phyloP scores from a whole-genome alignment of 2,329 filamentous ascomycete genomes.

The Sporothrix pseudoabietina region DNA sequence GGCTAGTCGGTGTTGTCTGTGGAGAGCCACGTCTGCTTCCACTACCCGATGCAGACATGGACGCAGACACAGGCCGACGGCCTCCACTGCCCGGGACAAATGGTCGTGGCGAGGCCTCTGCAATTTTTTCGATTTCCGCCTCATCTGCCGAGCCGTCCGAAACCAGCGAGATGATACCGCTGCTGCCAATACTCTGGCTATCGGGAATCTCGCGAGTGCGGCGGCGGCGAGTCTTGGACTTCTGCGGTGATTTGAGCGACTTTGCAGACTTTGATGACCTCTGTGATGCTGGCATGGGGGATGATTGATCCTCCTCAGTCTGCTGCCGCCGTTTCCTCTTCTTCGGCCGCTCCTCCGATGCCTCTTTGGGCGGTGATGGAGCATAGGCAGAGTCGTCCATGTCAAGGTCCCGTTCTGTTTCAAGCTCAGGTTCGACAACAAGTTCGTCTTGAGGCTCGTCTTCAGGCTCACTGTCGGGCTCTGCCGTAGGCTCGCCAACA shows the following conservation, averaged over 20 bases:
- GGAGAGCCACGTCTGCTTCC: background rate
- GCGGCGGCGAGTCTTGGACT: background rate
- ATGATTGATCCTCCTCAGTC: background rate
- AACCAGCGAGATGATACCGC: slow-evolving; percentile 47
- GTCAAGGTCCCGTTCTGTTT: background rate
- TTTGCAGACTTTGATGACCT: background rate
- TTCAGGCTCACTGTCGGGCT: background rate
- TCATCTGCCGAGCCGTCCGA: slow-evolving; percentile 39
- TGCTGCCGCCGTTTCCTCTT: background rate
- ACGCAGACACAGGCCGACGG: background rate
- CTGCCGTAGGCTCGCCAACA: background rate
- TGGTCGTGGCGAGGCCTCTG: background rate
- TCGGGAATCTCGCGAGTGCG: slow-evolving; percentile 17
- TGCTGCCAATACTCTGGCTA: slow-evolving; percentile 33
- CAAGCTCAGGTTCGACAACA: background rate
- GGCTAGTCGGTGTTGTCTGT: background rate
- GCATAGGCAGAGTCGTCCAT: background rate
- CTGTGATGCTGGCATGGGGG: background rate
- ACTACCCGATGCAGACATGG: background rate
- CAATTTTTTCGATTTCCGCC: slow-evolving; percentile 3
- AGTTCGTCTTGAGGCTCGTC: background rate
- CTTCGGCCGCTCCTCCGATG: background rate
- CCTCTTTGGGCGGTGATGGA: background rate
- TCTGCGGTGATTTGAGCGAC: background rate
- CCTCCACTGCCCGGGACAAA: background rate